Percentiles rank a stretch among this genome's conserved stretches.
Evolutionary conservation across 805 yeast genomes (phyloP).

Genomic region (Ascoidea tarda): DNA sequence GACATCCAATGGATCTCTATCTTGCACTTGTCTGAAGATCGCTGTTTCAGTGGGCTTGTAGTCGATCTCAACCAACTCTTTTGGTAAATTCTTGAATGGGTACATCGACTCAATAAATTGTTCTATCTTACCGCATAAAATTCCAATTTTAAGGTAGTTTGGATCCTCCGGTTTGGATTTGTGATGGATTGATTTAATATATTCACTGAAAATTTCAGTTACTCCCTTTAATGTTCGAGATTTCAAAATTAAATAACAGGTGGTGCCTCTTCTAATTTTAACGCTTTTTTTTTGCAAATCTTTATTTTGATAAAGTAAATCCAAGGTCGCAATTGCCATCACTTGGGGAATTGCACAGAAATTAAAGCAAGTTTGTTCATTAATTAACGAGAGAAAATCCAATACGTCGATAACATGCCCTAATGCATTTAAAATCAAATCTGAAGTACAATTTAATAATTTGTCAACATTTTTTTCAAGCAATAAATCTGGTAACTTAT

Average conservation of each 20-base stretch:
- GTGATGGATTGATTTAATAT: conserved; percentile 63
- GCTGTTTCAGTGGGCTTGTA: conserved; percentile 25
- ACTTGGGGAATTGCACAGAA: conserved; percentile 98
- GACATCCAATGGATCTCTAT: conserved; percentile 28
- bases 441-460: conserved; percentile 69
- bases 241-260: conserved; percentile 60
- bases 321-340: conserved; percentile 94
- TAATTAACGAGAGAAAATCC: conserved; percentile 57
- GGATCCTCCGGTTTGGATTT: conserved; percentile 75
- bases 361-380: conserved; percentile 72
- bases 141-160: conserved; percentile 70
- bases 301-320: conserved; percentile 72
- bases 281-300: conserved; percentile 55
- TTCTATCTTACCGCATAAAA: conserved; percentile 78
- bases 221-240: conserved; percentile 67
- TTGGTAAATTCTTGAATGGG: conserved; percentile 44
- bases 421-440: conserved; percentile 68
- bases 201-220: conserved; percentile 60
- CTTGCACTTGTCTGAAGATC: conserved; percentile 23
- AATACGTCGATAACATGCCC: conserved; percentile 66
- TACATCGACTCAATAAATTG: conserved; percentile 72
- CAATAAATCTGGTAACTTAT: conserved; percentile 43
- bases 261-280: conserved; percentile 83
- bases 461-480: conserved; percentile 28
- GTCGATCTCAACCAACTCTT: conserved; percentile 17